Evolutionary conservation across 1,284 basidiomycete genomes (phyloP).

Genomic region (Leccinum huronense): DNA sequence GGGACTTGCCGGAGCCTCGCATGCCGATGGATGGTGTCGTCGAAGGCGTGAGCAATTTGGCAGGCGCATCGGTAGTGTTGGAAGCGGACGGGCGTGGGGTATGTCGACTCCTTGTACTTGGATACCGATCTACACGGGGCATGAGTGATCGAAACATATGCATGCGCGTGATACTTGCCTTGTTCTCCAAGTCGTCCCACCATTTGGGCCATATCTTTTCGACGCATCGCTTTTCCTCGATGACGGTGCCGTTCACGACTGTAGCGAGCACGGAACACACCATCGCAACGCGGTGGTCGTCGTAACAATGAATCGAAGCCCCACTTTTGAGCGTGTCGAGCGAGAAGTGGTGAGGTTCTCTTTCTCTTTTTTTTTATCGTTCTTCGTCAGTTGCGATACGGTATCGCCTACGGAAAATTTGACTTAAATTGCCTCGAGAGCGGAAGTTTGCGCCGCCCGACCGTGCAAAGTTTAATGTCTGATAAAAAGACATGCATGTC

Average conservation of each 20-base stretch:
- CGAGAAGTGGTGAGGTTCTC: conserved; percentile 35
- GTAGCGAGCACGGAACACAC: conserved; percentile 90
- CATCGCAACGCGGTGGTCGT: conserved; percentile 99
- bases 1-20: conserved; percentile 96
- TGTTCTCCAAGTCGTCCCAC: conserved; percentile 98
- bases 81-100: conserved; percentile 41
- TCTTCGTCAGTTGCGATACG: not conserved
- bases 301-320: conserved; percentile 90
- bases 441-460: not conserved
- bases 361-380: not conserved
- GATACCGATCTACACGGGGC: conserved; percentile 74
- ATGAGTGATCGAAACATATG: not conserved
- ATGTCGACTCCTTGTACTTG: conserved; percentile 84
- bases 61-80: conserved; percentile 37
- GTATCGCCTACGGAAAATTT: not conserved
- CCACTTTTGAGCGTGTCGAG: conserved; percentile 61
- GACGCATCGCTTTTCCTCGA: conserved; percentile 97
- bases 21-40: conserved; percentile 70
- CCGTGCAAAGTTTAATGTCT: not conserved
- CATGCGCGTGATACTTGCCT: conserved; percentile 48
- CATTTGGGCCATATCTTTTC: conserved; percentile 99
- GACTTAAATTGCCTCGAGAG: not conserved
- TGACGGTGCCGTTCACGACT: conserved; percentile 70
- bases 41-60: conserved; percentile 26
- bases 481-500: not conserved